Base-by-base conservation (phyloP, 1,284 basidiomycete species). In the Marasmius tenuissimus region DNA sequence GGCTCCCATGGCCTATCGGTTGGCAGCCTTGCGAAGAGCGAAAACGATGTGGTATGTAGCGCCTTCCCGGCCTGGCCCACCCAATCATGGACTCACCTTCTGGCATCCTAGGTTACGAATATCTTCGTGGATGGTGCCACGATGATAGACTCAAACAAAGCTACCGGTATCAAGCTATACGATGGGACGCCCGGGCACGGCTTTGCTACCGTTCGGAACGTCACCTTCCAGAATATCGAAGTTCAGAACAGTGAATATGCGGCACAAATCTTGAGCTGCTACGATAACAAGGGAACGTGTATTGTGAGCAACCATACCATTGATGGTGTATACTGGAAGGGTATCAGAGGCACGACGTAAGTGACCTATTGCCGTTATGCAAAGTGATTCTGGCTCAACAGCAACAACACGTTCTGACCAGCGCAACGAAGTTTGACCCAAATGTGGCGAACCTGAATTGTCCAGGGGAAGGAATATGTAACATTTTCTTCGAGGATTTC, bases 161-260 rank as follows among this genome's bases (percentile, higher is more conserved):
- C 72, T 1, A 70, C 70, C 39, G 72, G 72, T 22, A 74, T 74
- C 52, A 74, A 74, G 57, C 65, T 74, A 5, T 72, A 68, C 42
- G 70, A 73, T 20, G 72, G 72, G 14, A 61, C 69, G 27, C 65
- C 68, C 38, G 61, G 68, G 2, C 70, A 73, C 37, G 71, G 71
- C 4, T 63, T 70, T 14, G 72, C 72, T 1, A 73, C 71, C 11
- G 70, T 74, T 16, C 62, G 61, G 40, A 74, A 74, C 47, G 71
- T 74, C 34, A 74, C 72, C 12, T 74, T 67, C 63, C 60, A 62
- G 20, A 68, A 69, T 52, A 68, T 74, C 42, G 68, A 65, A 0
- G 69, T 74, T 18, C 61, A 73, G 40, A 71, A 71, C 57, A 72
- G 71, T 63, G 72, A 72, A 61, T 74, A 74, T 40, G 72, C 72